Evolutionary conservation across 2,329 filamentous ascomycete genomes (phyloP), one percentile per base, ranked within the genome.

Genomic region (Diaporthe caulivora): DNA sequence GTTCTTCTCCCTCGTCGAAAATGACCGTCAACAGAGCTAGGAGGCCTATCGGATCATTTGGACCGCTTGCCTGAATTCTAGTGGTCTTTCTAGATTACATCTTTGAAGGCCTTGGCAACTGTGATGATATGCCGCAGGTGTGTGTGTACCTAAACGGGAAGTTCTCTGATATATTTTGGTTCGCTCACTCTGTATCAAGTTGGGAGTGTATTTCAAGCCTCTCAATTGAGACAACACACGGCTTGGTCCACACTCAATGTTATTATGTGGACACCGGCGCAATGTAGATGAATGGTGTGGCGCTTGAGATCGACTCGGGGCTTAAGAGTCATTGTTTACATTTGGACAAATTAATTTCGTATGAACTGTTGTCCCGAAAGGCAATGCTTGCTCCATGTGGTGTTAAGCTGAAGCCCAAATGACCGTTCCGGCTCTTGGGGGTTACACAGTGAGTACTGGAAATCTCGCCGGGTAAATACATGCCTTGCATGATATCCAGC

Each of bases 381-480:
- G 37, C n/a, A 51, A 13, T 21, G 21, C 15, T 37, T 51, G 9
- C 18, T 37, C 62, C 2, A 24, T 65, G 13, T 8, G 8, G 1
- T 40, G 9, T 18, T 24, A 24, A 65, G 1, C 11, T 34, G 8
- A 53, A 26, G 7, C 31, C 31, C 17, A 53, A 21, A 40, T 5
- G 44, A 31, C 51, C 44, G 37, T 37, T 2, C 51, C 10, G 13
- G 51, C 8, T 37, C 21, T 13, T 21, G 31, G 17, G 15, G n/a
- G 3, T 26, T 67, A 31, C 26, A 53, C 31, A 26, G n/a, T 18
- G 31, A 11, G n/a, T 40, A n/a, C 62, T 40, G n/a, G 47, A 10
- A 67, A 51, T 34, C 47, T 53, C 15, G 3, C 62, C 62, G 62
- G 62, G 44, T 67, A 67, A 67, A 67, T 53, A 53, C 10, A 21